A percentile compares a stretch with the other conserved stretches of the same genome.
Conservation (phyloP, 1,284 basidiomycete genomes). For the Pseudozyma sp. region DNA sequence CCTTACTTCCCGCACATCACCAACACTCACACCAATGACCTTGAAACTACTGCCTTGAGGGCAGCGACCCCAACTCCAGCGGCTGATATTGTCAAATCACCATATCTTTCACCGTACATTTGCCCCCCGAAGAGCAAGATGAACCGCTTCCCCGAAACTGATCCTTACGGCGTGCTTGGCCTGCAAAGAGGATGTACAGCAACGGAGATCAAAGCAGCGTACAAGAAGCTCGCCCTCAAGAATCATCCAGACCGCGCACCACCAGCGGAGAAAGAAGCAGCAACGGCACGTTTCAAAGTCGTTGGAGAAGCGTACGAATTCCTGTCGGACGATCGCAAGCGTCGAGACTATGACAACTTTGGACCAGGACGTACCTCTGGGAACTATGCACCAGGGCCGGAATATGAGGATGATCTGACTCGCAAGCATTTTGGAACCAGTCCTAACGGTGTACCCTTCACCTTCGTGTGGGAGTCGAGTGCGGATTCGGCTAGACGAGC, state of each 20-base stretch:
- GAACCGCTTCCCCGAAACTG: constrained; percentile 38
- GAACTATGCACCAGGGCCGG: constrained; percentile 11
- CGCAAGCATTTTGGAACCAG: constrained; percentile 53
- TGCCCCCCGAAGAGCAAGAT: constrained; percentile 6
- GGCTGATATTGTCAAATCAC: neutral
- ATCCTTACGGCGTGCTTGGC: constrained; percentile 60
- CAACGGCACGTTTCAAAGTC: constrained; percentile 59
- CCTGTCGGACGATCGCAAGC: constrained; percentile 53
- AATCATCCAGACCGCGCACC: constrained; percentile 62
- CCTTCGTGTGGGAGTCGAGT: constrained; percentile 63
- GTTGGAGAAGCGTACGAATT: constrained; percentile 64
- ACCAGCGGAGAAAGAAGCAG: constrained; percentile 53
- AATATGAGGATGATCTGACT: constrained; percentile 24
- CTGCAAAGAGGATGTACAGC: constrained; percentile 44
- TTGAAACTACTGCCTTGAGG: constrained; percentile 7
- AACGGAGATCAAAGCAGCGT: constrained; percentile 57
- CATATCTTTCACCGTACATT: neutral
- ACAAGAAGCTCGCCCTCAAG: constrained; percentile 62
- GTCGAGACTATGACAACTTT: constrained; percentile 55
- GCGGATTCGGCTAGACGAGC: constrained; percentile 63
- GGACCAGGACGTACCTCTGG: constrained; percentile 10
- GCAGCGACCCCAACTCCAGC: neutral
- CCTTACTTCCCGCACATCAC: neutral
- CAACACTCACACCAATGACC: constrained; percentile 5
- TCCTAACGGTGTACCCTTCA: constrained; percentile 52